A percentile compares a stretch with the other conserved stretches of the same genome.
Evolutionary conservation across 768 basidiomycete genomes (phyloP).

Genomic region (button mushroom (Agaricus bisporus)): DNA sequence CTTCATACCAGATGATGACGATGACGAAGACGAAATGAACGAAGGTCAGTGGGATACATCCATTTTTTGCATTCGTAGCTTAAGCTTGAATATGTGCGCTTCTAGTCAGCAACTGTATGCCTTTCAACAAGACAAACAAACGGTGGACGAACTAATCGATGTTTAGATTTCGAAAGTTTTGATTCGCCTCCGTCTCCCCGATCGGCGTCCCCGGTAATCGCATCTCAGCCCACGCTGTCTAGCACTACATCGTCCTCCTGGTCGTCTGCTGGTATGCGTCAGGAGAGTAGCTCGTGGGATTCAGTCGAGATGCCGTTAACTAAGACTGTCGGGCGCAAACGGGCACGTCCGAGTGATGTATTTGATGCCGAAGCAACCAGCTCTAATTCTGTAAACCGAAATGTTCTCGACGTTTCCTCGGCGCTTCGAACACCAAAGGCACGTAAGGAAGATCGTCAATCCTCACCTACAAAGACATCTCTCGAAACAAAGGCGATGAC

Average conservation of each 20-base stretch:
- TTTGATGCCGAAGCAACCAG: background rate
- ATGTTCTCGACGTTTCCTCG: background rate
- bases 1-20: slow-evolving; percentile 1
- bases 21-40: background rate
- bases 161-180: background rate
- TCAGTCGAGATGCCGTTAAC: background rate
- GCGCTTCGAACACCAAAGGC: background rate
- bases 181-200: background rate
- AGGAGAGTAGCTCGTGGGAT: background rate
- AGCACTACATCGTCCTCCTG: background rate
- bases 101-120: slow-evolving; percentile 4
- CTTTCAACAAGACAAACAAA: background rate
- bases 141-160: background rate
- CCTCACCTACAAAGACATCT: background rate
- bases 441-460: background rate
- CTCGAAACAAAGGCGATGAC: background rate
- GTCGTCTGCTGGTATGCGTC: background rate
- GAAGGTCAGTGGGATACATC: slow-evolving; percentile 1
- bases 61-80: background rate
- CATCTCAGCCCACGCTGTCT: background rate
- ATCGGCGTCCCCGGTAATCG: background rate
- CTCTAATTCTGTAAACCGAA: background rate
- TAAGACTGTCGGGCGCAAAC: background rate
- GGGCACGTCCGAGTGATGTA: background rate
- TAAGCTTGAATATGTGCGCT: background rate